A percentile compares a stretch with the other conserved stretches of the same genome.
Evolutionary conservation across 73 alveolate species (phyloP).

Genomic region (Uronychia setigera): DNA sequence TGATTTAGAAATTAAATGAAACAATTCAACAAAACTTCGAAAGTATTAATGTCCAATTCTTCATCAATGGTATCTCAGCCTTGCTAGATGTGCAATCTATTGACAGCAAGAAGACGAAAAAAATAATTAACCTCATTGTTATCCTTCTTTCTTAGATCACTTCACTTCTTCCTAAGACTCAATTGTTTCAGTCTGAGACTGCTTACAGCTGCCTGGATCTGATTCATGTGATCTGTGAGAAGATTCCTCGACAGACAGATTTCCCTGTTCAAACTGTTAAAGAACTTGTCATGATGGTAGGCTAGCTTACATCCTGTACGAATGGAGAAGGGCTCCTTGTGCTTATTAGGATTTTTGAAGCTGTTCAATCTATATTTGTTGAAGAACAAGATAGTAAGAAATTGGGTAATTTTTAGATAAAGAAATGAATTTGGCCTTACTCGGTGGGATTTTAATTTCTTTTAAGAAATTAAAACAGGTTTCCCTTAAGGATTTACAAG

Average conservation of each 20-base stretch:
- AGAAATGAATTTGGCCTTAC: neutral
- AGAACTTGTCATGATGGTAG: neutral
- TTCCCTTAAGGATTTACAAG: neutral
- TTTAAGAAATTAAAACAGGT: neutral
- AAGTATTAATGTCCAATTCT: neutral
- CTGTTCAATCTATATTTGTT: neutral
- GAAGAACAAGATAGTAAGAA: neutral
- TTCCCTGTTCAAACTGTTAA: neutral
- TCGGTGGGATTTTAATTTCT: neutral
- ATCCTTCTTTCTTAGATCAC: neutral
- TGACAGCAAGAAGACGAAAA: neutral
- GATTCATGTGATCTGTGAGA: neutral
- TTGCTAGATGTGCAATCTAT: neutral
- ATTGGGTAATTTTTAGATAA: neutral
- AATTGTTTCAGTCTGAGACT: neutral
- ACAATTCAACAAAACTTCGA: neutral
- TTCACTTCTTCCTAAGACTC: neutral
- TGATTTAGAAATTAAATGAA: neutral
- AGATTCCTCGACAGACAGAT: neutral
- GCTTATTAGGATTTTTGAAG: neutral
- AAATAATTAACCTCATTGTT: neutral
- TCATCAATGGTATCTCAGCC: neutral
- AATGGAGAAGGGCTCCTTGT: neutral
- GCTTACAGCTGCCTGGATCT: constrained; percentile 4
- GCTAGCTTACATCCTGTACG: neutral